Percentiles rank a stretch among this genome's conserved stretches.
phyloP scores from a whole-genome alignment of 306 rosid genomes.

The Crataegus laevigata region DNA sequence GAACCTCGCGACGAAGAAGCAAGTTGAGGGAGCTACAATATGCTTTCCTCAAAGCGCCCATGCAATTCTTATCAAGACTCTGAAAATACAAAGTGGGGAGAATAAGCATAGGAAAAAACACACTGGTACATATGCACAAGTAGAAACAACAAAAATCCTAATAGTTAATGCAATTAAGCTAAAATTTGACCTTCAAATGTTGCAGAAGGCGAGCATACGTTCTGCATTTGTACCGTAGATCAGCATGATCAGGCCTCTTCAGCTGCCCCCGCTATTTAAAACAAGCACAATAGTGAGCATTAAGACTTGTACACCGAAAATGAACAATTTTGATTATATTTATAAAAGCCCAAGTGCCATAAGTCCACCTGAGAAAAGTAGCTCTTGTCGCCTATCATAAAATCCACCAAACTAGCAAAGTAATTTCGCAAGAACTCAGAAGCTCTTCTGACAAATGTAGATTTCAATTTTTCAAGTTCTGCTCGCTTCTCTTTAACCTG shows the following conservation, averaged over 20 bases:
- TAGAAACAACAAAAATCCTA: not conserved
- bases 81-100: slow-evolving; percentile 29
- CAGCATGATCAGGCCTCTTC: slow-evolving; percentile 98
- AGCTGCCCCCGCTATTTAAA: slow-evolving; percentile 79
- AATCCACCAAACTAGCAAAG: slow-evolving; percentile 81
- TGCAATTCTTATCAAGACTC: slow-evolving; percentile 82
- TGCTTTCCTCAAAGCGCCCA: slow-evolving; percentile 63
- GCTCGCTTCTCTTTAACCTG: slow-evolving; percentile 91
- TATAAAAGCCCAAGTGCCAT: not conserved
- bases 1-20: slow-evolving; percentile 92
- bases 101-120: not conserved
- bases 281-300: slow-evolving; percentile 24
- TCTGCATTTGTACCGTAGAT: slow-evolving; percentile 84
- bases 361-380: slow-evolving; percentile 88
- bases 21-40: slow-evolving; percentile 87
- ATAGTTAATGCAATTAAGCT: slow-evolving; percentile 11
- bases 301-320: slow-evolving; percentile 1
- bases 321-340: slow-evolving; percentile 4
- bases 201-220: slow-evolving; percentile 86
- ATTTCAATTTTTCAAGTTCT: slow-evolving; percentile 76
- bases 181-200: slow-evolving; percentile 65
- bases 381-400: slow-evolving; percentile 79
- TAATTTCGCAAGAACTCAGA: slow-evolving; percentile 66
- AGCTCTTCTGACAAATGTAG: slow-evolving; percentile 74
- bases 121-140: not conserved